Evolutionary conservation across 2,329 filamentous ascomycete species (phyloP).

Genomic region (Myriangium duriaei): DNA sequence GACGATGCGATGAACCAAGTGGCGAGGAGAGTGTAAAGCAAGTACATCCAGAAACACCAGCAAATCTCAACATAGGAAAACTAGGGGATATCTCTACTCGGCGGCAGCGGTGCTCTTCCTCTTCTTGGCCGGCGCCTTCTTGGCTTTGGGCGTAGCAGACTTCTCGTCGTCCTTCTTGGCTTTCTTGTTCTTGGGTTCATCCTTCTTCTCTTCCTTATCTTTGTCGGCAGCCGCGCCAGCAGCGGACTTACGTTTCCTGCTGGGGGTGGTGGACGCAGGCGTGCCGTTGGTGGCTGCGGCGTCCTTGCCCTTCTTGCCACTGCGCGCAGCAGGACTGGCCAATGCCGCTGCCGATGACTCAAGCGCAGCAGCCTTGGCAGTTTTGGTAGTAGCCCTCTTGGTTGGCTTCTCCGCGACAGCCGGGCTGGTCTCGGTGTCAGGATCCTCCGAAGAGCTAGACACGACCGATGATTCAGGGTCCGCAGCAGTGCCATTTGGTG

Average conservation of each 20-base stretch:
- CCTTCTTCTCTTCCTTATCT: constrained; percentile 20
- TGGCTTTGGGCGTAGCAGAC: constrained; percentile 12
- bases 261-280: constrained; percentile 12
- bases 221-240: constrained; percentile 10
- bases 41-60: not conserved
- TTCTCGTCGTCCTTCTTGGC: constrained; percentile 21
- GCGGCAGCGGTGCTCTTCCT: constrained; percentile 20
- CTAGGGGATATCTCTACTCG: constrained; percentile 4
- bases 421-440: constrained; percentile 17
- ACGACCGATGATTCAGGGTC: constrained; percentile 13
- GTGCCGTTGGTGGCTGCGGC: constrained; percentile 13
- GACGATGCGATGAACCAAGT: not conserved
- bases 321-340: constrained; percentile 14
- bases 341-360: constrained; percentile 16
- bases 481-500: constrained; percentile 11
- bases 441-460: constrained; percentile 11
- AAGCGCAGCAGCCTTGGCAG: constrained; percentile 22
- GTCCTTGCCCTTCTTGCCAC: constrained; percentile 12
- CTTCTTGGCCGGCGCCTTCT: constrained; percentile 23
- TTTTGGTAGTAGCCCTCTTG: constrained; percentile 21
- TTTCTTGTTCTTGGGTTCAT: constrained; percentile 21
- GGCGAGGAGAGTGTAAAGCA: not conserved
- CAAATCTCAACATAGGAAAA: not conserved
- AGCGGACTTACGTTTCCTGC: constrained; percentile 18
- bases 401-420: constrained; percentile 23